Evolutionary conservation across 768 basidiomycete genomes (phyloP).

Genomic region (Boletus reticulatus): DNA sequence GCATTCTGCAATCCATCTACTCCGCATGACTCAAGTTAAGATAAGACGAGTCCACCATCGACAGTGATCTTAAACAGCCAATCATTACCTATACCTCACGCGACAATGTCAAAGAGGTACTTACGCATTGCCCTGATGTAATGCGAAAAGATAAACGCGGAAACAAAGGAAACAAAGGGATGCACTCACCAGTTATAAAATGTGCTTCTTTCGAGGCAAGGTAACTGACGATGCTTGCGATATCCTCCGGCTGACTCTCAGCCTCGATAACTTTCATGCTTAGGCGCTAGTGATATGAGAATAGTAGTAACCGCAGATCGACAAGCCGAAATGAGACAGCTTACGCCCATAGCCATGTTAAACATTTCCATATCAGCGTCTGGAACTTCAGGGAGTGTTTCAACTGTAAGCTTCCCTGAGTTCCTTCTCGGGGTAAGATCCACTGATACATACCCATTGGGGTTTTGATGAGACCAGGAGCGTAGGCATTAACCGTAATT

Average conservation of each 20-base stretch:
- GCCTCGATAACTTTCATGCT: background rate
- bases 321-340: background rate
- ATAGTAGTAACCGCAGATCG: too few relatives aligned
- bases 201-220: background rate
- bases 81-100: too few relatives aligned
- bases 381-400: background rate
- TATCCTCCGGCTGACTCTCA: conserved; percentile 22
- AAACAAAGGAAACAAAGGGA: too few relatives aligned
- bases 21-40: too few relatives aligned
- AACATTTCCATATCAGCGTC: background rate
- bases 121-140: too few relatives aligned
- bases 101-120: too few relatives aligned
- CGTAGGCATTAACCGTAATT: conserved; percentile 42
- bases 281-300: background rate
- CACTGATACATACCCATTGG: conserved; percentile 29
- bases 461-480: conserved; percentile 35
- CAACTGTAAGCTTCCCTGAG: background rate
- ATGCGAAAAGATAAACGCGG: too few relatives aligned
- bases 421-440: background rate
- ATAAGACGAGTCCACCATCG: too few relatives aligned
- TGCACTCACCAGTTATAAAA: too few relatives aligned
- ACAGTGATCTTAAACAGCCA: too few relatives aligned
- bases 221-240: background rate
- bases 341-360: background rate
- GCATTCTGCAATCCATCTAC: too few relatives aligned